A percentile compares a stretch with the other conserved stretches of the same genome.
Conservation (phyloP, 176 grass and related monocot species). For the Oryza longistaminata region DNA sequence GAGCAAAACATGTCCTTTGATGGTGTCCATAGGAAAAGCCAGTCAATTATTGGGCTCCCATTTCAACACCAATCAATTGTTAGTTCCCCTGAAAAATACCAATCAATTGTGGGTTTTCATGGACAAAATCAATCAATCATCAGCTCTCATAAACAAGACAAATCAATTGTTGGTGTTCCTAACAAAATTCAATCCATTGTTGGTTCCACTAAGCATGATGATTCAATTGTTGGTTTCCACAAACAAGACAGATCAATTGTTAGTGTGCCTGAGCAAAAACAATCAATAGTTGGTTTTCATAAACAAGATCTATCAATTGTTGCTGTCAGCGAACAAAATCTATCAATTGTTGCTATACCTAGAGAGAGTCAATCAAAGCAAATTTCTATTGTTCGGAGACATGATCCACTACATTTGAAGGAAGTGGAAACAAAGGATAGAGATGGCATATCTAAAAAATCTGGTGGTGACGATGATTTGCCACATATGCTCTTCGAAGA, state of each 20-base stretch:
- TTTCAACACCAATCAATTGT: neutral
- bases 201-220: constrained; percentile 18
- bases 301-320: constrained; percentile 34
- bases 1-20: neutral
- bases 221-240: constrained; percentile 29
- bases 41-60: neutral
- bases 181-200: constrained; percentile 23
- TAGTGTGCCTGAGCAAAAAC: neutral
- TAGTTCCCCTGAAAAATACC: neutral
- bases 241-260: constrained; percentile 35
- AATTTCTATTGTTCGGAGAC: constrained; percentile 20
- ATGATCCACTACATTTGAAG: constrained; percentile 4
- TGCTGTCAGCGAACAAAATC: constrained; percentile 11
- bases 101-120: constrained; percentile 1
- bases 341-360: constrained; percentile 28
- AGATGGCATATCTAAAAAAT: neutral
- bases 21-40: neutral
- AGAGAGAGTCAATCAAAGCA: constrained; percentile 35
- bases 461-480: neutral
- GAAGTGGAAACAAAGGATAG: constrained; percentile 23
- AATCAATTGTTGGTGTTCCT: constrained; percentile 24
- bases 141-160: constrained; percentile 23
- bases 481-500: neutral
- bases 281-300: constrained; percentile 14
- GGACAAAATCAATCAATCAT: constrained; percentile 21